Conservation (phyloP, 108 stramenopile genomes). For the Nannochloropsis salina region DNA sequence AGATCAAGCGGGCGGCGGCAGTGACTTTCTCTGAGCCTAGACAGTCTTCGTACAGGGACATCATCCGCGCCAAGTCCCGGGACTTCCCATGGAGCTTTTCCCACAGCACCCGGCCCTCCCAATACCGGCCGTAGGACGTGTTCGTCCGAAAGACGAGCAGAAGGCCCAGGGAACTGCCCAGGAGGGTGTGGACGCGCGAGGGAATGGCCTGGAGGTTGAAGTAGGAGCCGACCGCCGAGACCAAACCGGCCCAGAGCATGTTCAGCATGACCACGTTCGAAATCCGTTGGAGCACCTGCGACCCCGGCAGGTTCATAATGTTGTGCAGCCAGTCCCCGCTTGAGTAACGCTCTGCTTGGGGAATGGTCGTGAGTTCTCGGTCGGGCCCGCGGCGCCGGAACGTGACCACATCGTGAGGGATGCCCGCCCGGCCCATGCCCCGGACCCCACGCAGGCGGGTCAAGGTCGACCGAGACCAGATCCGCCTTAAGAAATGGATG, state of each 20-base stretch:
- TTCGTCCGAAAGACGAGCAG: slow-evolving; percentile 85
- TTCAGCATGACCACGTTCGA: slow-evolving; percentile 34
- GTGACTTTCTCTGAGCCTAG: slow-evolving; percentile 55
- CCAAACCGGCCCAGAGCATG: slow-evolving; percentile 28
- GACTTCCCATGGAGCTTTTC: slow-evolving; percentile 61
- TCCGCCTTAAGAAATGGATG: neutral
- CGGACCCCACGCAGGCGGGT: neutral
- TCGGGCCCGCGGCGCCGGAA: slow-evolving; percentile 15
- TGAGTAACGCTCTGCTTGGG: slow-evolving; percentile 51
- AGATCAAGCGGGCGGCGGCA: slow-evolving; percentile 38
- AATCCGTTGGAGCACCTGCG: slow-evolving; percentile 14
- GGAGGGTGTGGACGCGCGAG: slow-evolving; percentile 64
- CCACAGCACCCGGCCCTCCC: slow-evolving; percentile 81
- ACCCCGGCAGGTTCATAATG: slow-evolving; percentile 65
- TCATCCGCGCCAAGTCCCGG: slow-evolving; percentile 68
- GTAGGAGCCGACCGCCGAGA: slow-evolving; percentile 25
- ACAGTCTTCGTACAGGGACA: slow-evolving; percentile 58
- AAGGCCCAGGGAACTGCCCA: slow-evolving; percentile 71
- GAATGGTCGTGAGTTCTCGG: slow-evolving; percentile 9
- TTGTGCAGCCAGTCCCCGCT: slow-evolving; percentile 79
- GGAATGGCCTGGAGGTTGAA: slow-evolving; percentile 57
- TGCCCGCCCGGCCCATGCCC: neutral
- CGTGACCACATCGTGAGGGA: neutral
- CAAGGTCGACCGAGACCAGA: neutral
- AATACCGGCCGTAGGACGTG: slow-evolving; percentile 79